These are phyloP conservation scores for Fusarium clavum DNA, from an alignment of 2,329 filamentous ascomycete genomes.

Conservation along the genomic window DNA sequence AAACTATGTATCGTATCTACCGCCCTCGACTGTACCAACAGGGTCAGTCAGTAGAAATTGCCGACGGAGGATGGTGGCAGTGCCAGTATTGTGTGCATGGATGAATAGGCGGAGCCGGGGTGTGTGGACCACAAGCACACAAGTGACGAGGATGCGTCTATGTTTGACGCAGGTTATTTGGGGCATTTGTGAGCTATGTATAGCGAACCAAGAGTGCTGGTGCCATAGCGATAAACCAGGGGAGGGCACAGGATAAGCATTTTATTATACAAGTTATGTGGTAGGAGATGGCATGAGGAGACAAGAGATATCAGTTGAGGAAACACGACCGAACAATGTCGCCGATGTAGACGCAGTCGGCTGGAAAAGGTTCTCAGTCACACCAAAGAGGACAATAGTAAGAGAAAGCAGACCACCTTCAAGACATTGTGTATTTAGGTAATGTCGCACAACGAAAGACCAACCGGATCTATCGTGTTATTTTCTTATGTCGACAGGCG, in stretches of 20 bases:
- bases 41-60: conserved; percentile 23
- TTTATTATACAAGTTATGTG: not conserved
- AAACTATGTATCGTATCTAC: not conserved
- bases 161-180: conserved; percentile 12
- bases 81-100: conserved; percentile 31
- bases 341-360: conserved; percentile 11
- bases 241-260: not conserved
- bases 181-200: conserved; percentile 3
- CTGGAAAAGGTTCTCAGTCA: not conserved
- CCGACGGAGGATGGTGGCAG: conserved; percentile 37
- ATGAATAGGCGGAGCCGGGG: conserved; percentile 35
- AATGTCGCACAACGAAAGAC: conserved; percentile 6
- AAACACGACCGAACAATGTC: conserved; percentile 11
- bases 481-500: conserved; percentile 4
- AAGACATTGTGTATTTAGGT: not conserved
- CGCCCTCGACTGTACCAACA: conserved; percentile 12
- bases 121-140: conserved; percentile 29
- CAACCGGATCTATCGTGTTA: conserved; percentile 11
- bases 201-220: not conserved
- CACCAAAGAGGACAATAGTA: conserved; percentile 15
- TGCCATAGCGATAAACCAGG: conserved; percentile 1
- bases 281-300: conserved; percentile 10
- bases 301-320: conserved; percentile 17
- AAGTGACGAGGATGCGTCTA: conserved; percentile 5
- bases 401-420: not conserved